phyloP scores from a whole-genome alignment of 257 asterid genomes.

The Pogostemon cablin region DNA sequence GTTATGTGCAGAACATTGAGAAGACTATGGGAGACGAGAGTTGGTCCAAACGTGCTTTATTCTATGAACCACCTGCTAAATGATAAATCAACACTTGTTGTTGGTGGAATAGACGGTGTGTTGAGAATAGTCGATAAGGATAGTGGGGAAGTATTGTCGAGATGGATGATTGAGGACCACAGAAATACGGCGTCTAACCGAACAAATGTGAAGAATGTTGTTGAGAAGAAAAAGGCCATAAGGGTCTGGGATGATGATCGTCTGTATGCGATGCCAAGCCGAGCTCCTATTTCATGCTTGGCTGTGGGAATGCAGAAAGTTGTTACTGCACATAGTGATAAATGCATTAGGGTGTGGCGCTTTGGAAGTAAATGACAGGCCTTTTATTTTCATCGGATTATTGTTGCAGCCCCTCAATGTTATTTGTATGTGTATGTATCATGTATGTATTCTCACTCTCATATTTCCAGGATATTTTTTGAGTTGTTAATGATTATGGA shows the following conservation, averaged over 20 bases:
- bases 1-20: constrained; percentile 50
- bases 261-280: constrained; percentile 62
- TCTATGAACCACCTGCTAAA: constrained; percentile 68
- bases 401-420: not conserved
- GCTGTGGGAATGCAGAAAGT: constrained; percentile 96
- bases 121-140: constrained; percentile 75
- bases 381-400: not conserved
- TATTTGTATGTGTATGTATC: not conserved
- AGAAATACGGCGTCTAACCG: constrained; percentile 31
- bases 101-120: constrained; percentile 94
- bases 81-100: constrained; percentile 69
- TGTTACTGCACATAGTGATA: constrained; percentile 68
- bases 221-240: constrained; percentile 50
- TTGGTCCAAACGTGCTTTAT: constrained; percentile 74
- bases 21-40: constrained; percentile 68
- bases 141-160: constrained; percentile 65
- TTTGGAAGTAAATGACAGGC: constrained; percentile 38
- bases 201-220: constrained; percentile 33
- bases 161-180: constrained; percentile 60
- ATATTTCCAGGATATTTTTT: no score
- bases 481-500: no score
- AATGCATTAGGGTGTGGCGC: constrained; percentile 69
- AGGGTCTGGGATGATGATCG: constrained; percentile 63
- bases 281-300: constrained; percentile 74
- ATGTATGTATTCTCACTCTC: no score